A percentile compares a stretch with the other conserved stretches of the same genome.
Evolutionary conservation across 1,284 basidiomycete species (phyloP).

Genomic region (Ustilago cynodontis): DNA sequence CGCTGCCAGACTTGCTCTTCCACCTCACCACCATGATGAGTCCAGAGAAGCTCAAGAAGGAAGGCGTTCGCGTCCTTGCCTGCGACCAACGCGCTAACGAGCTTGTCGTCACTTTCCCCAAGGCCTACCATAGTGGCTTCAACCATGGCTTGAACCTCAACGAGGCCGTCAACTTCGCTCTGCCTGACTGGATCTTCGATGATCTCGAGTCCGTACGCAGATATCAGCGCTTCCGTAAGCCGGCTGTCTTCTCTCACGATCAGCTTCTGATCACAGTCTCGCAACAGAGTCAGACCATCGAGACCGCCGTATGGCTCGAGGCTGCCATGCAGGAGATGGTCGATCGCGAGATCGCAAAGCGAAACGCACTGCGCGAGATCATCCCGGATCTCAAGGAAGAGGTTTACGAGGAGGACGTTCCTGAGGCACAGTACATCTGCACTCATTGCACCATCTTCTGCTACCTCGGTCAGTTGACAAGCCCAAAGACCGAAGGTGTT

Average conservation of each 20-base stretch:
- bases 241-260: constrained; percentile 97
- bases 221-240: constrained; percentile 86
- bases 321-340: constrained; percentile 89
- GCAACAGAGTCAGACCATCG: constrained; percentile 90
- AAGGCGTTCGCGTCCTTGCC: constrained; percentile 92
- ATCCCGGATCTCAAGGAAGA: constrained; percentile 76
- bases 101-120: constrained; percentile 93
- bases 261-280: constrained; percentile 95
- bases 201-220: constrained; percentile 88
- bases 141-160: constrained; percentile 99
- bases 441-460: constrained; percentile 91
- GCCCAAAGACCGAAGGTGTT: constrained; percentile 75
- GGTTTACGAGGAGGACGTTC: constrained; percentile 82
- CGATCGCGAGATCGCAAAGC: constrained; percentile 81
- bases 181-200: constrained; percentile 92
- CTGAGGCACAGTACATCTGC: constrained; percentile 96
- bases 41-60: constrained; percentile 84
- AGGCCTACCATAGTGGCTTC: constrained; percentile 98
- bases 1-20: constrained; percentile 95
- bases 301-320: constrained; percentile 84
- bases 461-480: constrained; percentile 88
- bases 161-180: constrained; percentile 98
- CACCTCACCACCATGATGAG: constrained; percentile 99
- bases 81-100: constrained; percentile 98
- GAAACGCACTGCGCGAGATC: constrained; percentile 74